Evolutionary conservation across 2,329 filamentous ascomycete species (phyloP), one percentile per base, ranked within the genome.

Genomic region (Orbilia oligospora): DNA sequence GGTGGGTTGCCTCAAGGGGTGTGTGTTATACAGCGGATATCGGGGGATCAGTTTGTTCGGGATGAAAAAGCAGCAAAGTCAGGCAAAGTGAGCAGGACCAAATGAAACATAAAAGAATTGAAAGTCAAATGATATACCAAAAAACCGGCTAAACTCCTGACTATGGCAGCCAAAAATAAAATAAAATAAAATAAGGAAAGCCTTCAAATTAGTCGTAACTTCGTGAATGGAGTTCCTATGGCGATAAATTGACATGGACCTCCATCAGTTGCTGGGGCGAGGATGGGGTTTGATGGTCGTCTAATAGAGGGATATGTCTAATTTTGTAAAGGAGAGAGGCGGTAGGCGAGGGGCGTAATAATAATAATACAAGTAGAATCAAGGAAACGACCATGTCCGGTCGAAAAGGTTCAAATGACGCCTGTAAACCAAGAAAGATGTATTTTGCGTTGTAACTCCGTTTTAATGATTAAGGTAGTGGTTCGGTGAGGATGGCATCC

Each of bases 401-500:
- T 80, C 81, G 82, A 81, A 81, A 82, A 82, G 82, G 82, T 81
- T 82, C 81, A 82, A 82, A 82, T 82, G 73, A 80, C 79, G 67
- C 82, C 82, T 80, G 81, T 81, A 82, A 80, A 80, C 63, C 80
- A 73, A 76, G 80, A 79, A 79, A 63, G 8, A 72, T 53, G 61
- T 69, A 33, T 72, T 65, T 68, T 61, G 56, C 49, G 36, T 75
- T 69, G 63, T 69, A 78, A 70, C 46, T 48, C 69, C 79, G 66
- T 73, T 76, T 79, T 72, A 24, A 61, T 71, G 53, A 58, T 58
- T n/a, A 55, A 55, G 72, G 67, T 49, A 20, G 48, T 56, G n/a
- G 70, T 51, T 30, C 27, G 6, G 5, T 51, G 20, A 8, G 71
- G 80, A 77, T 69, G 24, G 61, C 46, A 65, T 38, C 65, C 64